phyloP scores from a whole-genome alignment of 2,329 filamentous ascomycete genomes.

The Canariomyces notabilis region DNA sequence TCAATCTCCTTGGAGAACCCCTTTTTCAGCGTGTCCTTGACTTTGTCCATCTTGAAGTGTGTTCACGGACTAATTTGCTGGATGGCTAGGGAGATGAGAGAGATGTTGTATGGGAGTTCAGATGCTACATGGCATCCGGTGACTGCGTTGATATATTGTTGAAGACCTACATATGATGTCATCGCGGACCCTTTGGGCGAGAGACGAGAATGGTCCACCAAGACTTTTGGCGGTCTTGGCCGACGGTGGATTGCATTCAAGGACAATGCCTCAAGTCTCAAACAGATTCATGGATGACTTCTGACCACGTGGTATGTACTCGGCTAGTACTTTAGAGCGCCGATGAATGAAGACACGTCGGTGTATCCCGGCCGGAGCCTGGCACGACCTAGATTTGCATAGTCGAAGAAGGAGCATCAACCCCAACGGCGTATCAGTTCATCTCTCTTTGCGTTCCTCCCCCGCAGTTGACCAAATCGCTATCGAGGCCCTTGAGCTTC shows the following conservation, averaged over 20 bases:
- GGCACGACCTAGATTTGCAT: not conserved
- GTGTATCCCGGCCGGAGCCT: not conserved
- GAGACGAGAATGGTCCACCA: too few relatives aligned
- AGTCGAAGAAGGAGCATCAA: constrained; percentile 3
- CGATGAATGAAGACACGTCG: not conserved
- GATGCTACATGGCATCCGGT: too few relatives aligned
- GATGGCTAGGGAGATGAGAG: constrained; percentile 2
- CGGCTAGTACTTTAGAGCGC: too few relatives aligned
- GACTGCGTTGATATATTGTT: too few relatives aligned
- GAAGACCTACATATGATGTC: too few relatives aligned
- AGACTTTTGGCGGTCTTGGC: too few relatives aligned
- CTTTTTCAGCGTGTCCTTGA: constrained; percentile 10
- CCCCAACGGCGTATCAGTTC: constrained; percentile 45
- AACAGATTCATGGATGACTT: too few relatives aligned
- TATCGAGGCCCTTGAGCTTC: constrained; percentile 36
- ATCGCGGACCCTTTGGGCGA: too few relatives aligned
- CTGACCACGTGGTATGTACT: too few relatives aligned
- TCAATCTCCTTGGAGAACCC: constrained; percentile 12
- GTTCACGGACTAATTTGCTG: not conserved
- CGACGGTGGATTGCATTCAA: too few relatives aligned
- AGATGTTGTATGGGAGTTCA: too few relatives aligned
- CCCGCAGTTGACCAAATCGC: constrained; percentile 31
- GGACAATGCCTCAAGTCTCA: too few relatives aligned
- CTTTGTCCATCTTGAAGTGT: constrained; percentile 11
- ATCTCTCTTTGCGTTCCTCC: constrained; percentile 43